These are phyloP conservation scores for Epichloe elymi DNA, from an alignment of 2,329 filamentous ascomycete genomes.

Conservation along the genomic window DNA sequence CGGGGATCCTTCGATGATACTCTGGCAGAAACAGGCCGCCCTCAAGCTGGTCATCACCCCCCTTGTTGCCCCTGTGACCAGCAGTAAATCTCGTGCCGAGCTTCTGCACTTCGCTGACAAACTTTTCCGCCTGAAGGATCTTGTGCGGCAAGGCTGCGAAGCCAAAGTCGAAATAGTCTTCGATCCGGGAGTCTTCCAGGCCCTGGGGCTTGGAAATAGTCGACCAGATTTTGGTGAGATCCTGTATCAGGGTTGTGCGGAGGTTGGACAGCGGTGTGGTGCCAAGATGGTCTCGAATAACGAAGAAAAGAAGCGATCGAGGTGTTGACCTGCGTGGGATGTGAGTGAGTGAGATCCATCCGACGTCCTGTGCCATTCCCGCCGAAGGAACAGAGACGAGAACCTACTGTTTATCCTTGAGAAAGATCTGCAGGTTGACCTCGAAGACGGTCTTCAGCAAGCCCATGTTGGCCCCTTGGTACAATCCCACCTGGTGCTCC, in stretches of 20 bases:
- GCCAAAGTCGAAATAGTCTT: conserved; percentile 97
- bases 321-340: conserved; percentile 53
- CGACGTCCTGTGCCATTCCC: neutral
- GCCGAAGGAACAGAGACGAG: neutral
- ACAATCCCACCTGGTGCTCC: conserved; percentile 97
- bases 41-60: conserved; percentile 59
- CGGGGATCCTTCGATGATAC: conserved; percentile 90
- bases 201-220: conserved; percentile 84
- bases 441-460: conserved; percentile 97
- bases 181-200: conserved; percentile 76
- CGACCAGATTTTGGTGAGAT: conserved; percentile 83
- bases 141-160: conserved; percentile 95
- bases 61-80: conserved; percentile 60
- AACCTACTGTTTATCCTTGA: conserved; percentile 82
- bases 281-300: conserved; percentile 93
- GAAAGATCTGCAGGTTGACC: conserved; percentile 91
- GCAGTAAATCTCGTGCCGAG: conserved; percentile 72
- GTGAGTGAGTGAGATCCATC: conserved; percentile 13
- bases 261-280: conserved; percentile 83
- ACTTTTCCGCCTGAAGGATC: conserved; percentile 87
- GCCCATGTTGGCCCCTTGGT: conserved; percentile 98
- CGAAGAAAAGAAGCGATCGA: conserved; percentile 90
- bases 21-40: conserved; percentile 82
- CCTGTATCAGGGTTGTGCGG: conserved; percentile 78
- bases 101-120: conserved; percentile 64